These are phyloP conservation scores for Scytalidium lignicola DNA, from an alignment of 2,329 filamentous ascomycete genomes.

Conservation along the genomic window DNA sequence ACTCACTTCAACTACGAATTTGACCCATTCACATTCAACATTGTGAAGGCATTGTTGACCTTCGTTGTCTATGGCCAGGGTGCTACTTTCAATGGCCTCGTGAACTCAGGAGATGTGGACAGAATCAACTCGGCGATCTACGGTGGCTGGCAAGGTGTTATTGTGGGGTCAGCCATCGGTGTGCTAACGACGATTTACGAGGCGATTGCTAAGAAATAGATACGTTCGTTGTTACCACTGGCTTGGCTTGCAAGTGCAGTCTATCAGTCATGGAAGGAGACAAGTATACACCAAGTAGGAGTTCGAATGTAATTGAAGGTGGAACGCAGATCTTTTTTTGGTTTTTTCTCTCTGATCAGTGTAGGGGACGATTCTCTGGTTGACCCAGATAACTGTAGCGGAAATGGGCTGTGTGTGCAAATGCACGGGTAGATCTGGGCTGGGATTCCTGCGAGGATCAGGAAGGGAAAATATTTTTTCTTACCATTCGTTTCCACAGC, in stretches of 20 bases:
- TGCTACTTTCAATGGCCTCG: conserved; percentile 55
- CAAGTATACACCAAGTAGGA: background rate
- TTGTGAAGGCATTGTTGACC: conserved; percentile 76
- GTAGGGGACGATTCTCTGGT: background rate
- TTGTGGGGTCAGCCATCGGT: conserved; percentile 65
- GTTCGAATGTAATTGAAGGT: background rate
- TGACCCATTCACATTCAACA: conserved; percentile 86
- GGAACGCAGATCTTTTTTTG: background rate
- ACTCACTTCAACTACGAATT: conserved; percentile 53
- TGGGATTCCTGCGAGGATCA: conserved; percentile 5
- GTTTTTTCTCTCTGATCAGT: background rate
- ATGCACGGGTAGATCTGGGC: conserved; percentile 3
- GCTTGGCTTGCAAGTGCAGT: conserved; percentile 6
- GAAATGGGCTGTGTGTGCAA: conserved; percentile 1
- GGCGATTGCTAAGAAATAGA: conserved; percentile 65
- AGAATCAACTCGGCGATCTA: conserved; percentile 63
- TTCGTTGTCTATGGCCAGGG: conserved; percentile 75
- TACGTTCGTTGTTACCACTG: background rate
- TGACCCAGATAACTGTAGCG: conserved; percentile 2
- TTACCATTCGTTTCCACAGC: conserved; percentile 15
- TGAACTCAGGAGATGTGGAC: conserved; percentile 54
- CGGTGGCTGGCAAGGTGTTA: conserved; percentile 64
- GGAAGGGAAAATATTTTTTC: conserved; percentile 9
- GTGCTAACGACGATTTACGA: conserved; percentile 70
- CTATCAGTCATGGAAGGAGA: background rate